A percentile compares a stretch with the other conserved stretches of the same genome.
Conservation (phyloP, 345 rosid species). For the Luvunga scandens region DNA sequence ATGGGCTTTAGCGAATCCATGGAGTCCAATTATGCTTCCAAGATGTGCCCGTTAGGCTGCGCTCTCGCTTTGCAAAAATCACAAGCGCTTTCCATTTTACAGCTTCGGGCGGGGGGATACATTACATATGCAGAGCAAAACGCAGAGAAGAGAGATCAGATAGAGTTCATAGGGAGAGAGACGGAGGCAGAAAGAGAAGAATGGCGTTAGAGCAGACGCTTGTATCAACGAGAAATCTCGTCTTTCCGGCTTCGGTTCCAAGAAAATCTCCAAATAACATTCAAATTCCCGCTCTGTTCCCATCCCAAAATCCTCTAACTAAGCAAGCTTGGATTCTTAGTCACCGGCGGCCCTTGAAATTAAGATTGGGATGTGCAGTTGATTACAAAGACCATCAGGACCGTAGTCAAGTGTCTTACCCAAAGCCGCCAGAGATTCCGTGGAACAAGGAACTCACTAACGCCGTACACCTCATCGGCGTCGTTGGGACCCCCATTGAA, state of each 20-base stretch:
- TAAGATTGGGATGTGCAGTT: conserved; percentile 30
- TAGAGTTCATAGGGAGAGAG: too few species aligned
- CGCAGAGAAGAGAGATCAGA: neutral
- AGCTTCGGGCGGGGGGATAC: neutral
- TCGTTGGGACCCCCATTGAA: conserved; percentile 49
- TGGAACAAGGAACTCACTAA: conserved; percentile 64
- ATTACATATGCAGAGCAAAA: neutral
- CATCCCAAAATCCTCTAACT: neutral
- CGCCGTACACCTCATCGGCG: conserved; percentile 53
- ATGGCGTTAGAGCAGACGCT: conserved; percentile 35
- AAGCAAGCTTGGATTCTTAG: neutral
- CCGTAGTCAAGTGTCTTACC: conserved; percentile 16
- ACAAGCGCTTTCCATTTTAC: neutral
- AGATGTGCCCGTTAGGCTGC: too few species aligned
- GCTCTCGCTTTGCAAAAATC: neutral
- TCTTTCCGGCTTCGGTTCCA: neutral
- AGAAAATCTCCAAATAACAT: conserved; percentile 10
- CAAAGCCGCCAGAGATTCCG: conserved; percentile 43
- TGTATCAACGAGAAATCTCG: conserved; percentile 9
- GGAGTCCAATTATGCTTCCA: neutral
- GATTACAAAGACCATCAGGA: conserved; percentile 29
- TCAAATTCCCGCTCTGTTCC: conserved; percentile 6
- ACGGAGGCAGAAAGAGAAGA: neutral
- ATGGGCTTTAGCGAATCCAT: too few species aligned
- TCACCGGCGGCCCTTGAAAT: neutral